These are phyloP conservation scores for Lipomyces orientalis DNA, from an alignment of 805 yeast genomes.

Conservation along the genomic window DNA sequence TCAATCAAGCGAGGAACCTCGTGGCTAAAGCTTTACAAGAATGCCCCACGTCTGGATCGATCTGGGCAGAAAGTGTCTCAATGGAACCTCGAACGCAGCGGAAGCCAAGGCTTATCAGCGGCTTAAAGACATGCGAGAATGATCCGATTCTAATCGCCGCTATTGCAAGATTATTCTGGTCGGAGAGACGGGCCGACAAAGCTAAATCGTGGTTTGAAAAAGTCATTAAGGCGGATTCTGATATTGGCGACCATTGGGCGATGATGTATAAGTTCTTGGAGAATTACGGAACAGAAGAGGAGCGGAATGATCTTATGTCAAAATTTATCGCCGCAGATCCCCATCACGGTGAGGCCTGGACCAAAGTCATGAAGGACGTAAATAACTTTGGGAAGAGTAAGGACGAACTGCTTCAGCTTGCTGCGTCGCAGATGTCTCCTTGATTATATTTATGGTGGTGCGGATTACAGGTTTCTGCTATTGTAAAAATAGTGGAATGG, in stretches of 20 bases:
- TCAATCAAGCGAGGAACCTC: conserved; percentile 58
- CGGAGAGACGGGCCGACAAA: conserved; percentile 64
- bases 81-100: conserved; percentile 53
- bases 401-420: conserved; percentile 49
- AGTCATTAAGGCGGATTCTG: conserved; percentile 60
- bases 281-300: conserved; percentile 47
- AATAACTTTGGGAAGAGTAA: conserved; percentile 52
- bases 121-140: conserved; percentile 69
- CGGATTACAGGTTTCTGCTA: not conserved
- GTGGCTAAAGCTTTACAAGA: conserved; percentile 63
- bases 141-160: conserved; percentile 62
- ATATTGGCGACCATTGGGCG: conserved; percentile 80
- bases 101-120: conserved; percentile 68
- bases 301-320: conserved; percentile 47
- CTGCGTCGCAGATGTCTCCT: conserved; percentile 9
- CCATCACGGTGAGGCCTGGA: conserved; percentile 68
- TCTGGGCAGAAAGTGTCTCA: conserved; percentile 71
- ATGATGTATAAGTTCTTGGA: conserved; percentile 59
- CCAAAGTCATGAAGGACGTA: conserved; percentile 54
- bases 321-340: conserved; percentile 58
- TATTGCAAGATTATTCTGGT: conserved; percentile 72
- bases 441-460: not conserved
- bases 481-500: not conserved
- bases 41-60: conserved; percentile 60
- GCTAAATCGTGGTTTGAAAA: conserved; percentile 78